Conservation (phyloP, 176 grass and related monocot species). For the Carex littledalei region DNA sequence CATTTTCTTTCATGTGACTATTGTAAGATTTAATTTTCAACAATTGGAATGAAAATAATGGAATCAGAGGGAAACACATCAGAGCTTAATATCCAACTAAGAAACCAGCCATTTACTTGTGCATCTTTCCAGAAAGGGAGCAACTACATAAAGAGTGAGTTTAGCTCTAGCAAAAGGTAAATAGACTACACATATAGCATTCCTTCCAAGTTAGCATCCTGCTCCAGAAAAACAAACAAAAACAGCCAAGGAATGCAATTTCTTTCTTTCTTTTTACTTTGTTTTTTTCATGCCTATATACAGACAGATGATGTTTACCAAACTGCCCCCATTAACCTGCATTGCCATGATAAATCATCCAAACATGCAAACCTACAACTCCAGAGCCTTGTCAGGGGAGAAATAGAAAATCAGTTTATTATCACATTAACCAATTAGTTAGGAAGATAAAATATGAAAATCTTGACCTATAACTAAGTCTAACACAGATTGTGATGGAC, state of each 20-base stretch:
- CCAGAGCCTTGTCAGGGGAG: not conserved
- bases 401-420: not conserved
- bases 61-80: not conserved
- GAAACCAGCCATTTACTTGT: not conserved
- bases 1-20: not conserved
- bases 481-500: too few species aligned
- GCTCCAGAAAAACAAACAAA: not conserved
- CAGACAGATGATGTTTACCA: not conserved
- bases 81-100: not conserved
- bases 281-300: not conserved
- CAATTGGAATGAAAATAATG: not conserved
- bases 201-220: not conserved
- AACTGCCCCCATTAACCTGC: not conserved
- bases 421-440: not conserved
- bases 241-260: not conserved
- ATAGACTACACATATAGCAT: not conserved
- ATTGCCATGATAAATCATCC: not conserved
- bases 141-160: not conserved
- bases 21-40: not conserved
- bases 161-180: not conserved
- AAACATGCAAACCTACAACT: not conserved
- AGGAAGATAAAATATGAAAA: not conserved
- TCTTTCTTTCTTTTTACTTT: not conserved
- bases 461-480: not conserved
- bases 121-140: not conserved